Evolutionary conservation across 352 stramenopile species (phyloP).

Genomic region (Pythium coloratum): DNA sequence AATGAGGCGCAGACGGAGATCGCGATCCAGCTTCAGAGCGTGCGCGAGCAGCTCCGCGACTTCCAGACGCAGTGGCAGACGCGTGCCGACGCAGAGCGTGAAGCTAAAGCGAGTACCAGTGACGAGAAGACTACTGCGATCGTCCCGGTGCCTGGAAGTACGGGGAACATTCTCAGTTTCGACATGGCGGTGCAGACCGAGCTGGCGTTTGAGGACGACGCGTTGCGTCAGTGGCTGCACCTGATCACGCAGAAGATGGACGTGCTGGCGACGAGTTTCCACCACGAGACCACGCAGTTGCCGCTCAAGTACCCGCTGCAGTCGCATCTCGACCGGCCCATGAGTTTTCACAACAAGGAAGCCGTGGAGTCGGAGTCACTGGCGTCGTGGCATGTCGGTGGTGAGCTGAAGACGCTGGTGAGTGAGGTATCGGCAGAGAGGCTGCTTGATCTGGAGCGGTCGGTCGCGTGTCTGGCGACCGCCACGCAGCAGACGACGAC

Average conservation of each 20-base stretch:
- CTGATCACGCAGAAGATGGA: constrained; percentile 50
- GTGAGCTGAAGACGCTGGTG: constrained; percentile 32
- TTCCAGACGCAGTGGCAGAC: constrained; percentile 49
- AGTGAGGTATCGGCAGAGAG: constrained; percentile 27
- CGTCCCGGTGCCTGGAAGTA: neutral
- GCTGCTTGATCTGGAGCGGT: constrained; percentile 41
- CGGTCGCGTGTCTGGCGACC: constrained; percentile 32
- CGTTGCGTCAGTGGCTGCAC: constrained; percentile 44
- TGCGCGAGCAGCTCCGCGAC: constrained; percentile 45
- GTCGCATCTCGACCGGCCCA: constrained; percentile 17
- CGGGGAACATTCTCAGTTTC: neutral
- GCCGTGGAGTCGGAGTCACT: neutral
- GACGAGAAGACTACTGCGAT: neutral
- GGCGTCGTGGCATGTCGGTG: constrained; percentile 42
- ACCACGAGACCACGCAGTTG: constrained; percentile 36
- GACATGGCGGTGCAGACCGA: constrained; percentile 37
- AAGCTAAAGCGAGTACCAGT: neutral
- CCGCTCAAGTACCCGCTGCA: constrained; percentile 27
- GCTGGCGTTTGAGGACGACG: constrained; percentile 26
- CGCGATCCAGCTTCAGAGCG: constrained; percentile 36
- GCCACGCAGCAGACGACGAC: constrained; percentile 35
- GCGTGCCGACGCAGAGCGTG: neutral
- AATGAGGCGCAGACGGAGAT: constrained; percentile 32
- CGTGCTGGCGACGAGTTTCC: constrained; percentile 36
- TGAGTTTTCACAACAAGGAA: constrained; percentile 1